Evolutionary conservation across 129 eudicot species (phyloP), one percentile per base, ranked within the genome.

Genomic region (Flaveria robusta): DNA sequence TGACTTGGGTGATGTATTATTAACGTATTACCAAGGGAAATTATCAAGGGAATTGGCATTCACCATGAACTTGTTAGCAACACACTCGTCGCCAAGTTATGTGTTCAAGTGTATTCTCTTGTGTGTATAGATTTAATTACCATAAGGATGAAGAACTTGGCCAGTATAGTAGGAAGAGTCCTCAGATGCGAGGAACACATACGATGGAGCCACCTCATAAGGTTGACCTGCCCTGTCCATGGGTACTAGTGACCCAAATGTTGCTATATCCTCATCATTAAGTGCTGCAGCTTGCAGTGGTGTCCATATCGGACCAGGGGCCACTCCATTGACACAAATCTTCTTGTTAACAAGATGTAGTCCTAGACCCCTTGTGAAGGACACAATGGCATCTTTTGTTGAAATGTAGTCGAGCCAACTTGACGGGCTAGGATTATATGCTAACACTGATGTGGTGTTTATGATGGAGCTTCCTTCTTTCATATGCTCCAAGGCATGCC

Each of bases 271-370:
- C 24, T 93, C 83, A 16, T 83, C 89, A 1, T 67, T 49, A 14
- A 81, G 77, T 0, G 98, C 79, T 0, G 98, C 82, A 9, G 96
- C 91, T 49, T 88, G 83, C 64, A 90, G 55, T 1, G 98, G 98
- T 0, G 98, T 93, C 98, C 97, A 93, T 2, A 93, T 70, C 0
- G 96, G 96, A 0, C 97, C 98, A 0, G 96, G 98, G 9, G 98
- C 98, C 13, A 93, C 97, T 1, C 87, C 98, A n/a, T 93, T 93
- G n/a, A 93, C 98, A 0, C 97, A 83, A 9, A 90, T 93, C 7
- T 90, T 90, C 51, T 77, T 85, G 71, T 80, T 37, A 4, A 82
- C 87, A 4, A 93, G 85, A 79, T 85, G 90, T 41, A 88, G 77
- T 0, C 89, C 86, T 1, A 93, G 87, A 11, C 85, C 92, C 66